Evolutionary conservation across 805 yeast species (phyloP).

Genomic region (Metschnikowia noctiluminum): DNA sequence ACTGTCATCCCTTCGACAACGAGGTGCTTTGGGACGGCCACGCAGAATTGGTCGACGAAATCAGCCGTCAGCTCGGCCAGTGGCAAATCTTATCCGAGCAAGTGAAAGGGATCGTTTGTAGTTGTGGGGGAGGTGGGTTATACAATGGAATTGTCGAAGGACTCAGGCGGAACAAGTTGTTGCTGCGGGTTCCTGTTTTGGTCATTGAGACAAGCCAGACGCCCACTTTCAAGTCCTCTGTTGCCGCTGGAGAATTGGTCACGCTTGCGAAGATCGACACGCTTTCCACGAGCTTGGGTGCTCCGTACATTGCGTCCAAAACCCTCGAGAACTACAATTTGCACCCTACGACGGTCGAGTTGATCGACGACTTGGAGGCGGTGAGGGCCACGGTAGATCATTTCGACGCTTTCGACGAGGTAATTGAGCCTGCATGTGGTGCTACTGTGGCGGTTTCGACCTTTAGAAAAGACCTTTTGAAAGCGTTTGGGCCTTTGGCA

Average conservation of each 20-base stretch:
- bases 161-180: conserved; percentile 21
- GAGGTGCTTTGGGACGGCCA: conserved; percentile 55
- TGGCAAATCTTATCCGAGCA: conserved; percentile 11
- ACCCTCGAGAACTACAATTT: conserved; percentile 37
- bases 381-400: conserved; percentile 50
- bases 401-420: conserved; percentile 46
- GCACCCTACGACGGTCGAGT: conserved; percentile 13
- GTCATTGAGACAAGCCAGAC: conserved; percentile 59
- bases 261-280: conserved; percentile 46
- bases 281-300: conserved; percentile 63
- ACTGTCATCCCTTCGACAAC: conserved; percentile 55
- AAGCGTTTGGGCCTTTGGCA: conserved; percentile 24
- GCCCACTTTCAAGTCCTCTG: conserved; percentile 53
- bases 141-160: conserved; percentile 52
- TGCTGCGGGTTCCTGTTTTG: conserved; percentile 25
- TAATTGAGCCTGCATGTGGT: conserved; percentile 74
- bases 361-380: conserved; percentile 53
- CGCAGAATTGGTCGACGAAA: conserved; percentile 35
- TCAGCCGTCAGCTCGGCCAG: conserved; percentile 28
- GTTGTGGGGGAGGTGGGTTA: conserved; percentile 58
- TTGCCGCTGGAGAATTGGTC: conserved; percentile 44
- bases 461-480: conserved; percentile 27
- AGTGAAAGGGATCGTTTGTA: conserved; percentile 48
- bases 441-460: conserved; percentile 57
- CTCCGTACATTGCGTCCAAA: conserved; percentile 51